Base-by-base conservation (phyloP, 306 rosid species). In the Phaseolus lunatus region DNA sequence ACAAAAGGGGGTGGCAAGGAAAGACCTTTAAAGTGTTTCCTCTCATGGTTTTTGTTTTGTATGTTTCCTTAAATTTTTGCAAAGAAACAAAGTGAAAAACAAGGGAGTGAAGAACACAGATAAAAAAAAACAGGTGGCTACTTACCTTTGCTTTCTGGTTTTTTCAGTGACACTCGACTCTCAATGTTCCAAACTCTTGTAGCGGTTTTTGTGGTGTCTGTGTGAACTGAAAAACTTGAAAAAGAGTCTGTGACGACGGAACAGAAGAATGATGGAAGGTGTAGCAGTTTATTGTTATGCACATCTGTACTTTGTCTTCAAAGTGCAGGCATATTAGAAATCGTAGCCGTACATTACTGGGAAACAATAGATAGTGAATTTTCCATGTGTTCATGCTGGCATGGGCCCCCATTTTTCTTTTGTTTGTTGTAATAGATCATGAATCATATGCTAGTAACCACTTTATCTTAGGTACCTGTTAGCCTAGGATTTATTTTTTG, bases 311-410 rank as follows among this genome's bases (percentile, higher is more conserved):
- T 27, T 13, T 48, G 64, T 39, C 18, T 41, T 7, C 20, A 33
- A 39, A 2, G 3, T 67, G 73, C 7, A 5, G 14, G 24, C 12
- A 22, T 5, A 2, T 3, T 57, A 59, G 31, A 2, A 47, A 84
- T 81, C 78, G 0, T 29, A 29, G 66, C 87, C 87, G 82, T 72
- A 66, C 41, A 50, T 57, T 13, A 19, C 18, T 48, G 9, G 45
- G 15, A 16, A 49, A 73, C 3, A 8, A 53, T 77, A 59, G 37
- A 70, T 70, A 8, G 26, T 27, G 9, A 5, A 65, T 65, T 65
- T n/a, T 29, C 70, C 49, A 20, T 54, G 54, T 14, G 29, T 10
- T 19, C 19, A 49, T 26, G 78, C 73, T 75, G 80, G 75, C 72
- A 18, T 67, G 80, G 84, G 4, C 22, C 66, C 58, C 1, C 35